Evolutionary conservation across 2,329 filamentous ascomycete species (phyloP).

Genomic region (Rhinocladiella mackenziei): DNA sequence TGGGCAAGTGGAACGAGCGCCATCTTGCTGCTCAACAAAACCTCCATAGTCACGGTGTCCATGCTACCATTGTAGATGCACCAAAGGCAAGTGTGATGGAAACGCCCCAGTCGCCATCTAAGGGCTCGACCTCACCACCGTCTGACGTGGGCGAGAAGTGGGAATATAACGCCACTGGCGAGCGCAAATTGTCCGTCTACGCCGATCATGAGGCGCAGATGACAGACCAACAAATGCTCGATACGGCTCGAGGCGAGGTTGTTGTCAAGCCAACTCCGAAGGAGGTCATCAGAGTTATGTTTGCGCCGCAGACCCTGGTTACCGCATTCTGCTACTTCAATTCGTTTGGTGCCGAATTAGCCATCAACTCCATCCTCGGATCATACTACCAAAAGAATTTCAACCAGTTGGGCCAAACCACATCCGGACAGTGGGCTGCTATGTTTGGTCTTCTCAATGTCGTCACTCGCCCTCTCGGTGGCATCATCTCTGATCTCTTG

Average conservation of each 20-base stretch:
- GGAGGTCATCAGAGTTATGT: constrained; percentile 58
- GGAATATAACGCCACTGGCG: constrained; percentile 29
- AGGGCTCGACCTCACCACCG: constrained; percentile 28
- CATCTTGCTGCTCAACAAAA: constrained; percentile 55
- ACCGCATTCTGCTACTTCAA: constrained; percentile 55
- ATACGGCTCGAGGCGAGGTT: constrained; percentile 55
- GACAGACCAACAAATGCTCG: constrained; percentile 46
- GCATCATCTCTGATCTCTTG: constrained; percentile 53
- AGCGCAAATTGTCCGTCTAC: constrained; percentile 27
- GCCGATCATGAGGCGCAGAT: constrained; percentile 45
- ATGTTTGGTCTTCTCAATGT: constrained; percentile 54
- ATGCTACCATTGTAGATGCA: constrained; percentile 21
- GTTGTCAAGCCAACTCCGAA: constrained; percentile 58
- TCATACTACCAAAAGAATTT: constrained; percentile 58
- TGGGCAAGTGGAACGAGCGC: constrained; percentile 74
- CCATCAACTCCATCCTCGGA: constrained; percentile 59
- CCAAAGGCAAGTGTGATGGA: constrained; percentile 32
- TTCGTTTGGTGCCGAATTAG: constrained; percentile 58
- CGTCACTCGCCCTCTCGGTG: constrained; percentile 47
- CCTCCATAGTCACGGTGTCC: constrained; percentile 46
- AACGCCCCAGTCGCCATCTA: constrained; percentile 28
- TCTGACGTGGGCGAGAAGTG: constrained; percentile 34
- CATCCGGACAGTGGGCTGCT: constrained; percentile 53
- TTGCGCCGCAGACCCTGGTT: constrained; percentile 57
- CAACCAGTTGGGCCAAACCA: constrained; percentile 51